A percentile compares a stretch with the other conserved stretches of the same genome.
Conservation (phyloP, 345 rosid species). For the Eucalyptus curtisii region DNA sequence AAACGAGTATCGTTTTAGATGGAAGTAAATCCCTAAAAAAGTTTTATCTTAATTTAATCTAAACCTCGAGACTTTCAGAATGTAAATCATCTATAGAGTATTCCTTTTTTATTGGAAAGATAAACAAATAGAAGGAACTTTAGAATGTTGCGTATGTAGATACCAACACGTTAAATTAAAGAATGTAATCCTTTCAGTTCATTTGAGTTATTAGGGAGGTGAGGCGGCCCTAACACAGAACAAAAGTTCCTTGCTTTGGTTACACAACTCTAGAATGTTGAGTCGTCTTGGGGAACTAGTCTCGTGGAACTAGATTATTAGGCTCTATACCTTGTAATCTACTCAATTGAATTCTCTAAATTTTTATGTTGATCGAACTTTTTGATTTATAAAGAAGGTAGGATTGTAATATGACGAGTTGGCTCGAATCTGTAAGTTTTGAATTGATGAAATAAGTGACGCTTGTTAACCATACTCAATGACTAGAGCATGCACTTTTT, state of each 20-base stretch:
- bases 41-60: no score
- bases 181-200: fast-evolving
- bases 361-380: neutral
- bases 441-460: neutral
- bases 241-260: neutral
- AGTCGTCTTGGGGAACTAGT: neutral
- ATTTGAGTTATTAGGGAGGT: fast-evolving
- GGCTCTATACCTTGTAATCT: fast-evolving
- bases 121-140: no score
- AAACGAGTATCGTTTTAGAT: neutral
- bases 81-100: no score
- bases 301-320: fast-evolving
- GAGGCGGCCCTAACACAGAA: fast-evolving
- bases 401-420: neutral
- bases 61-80: fast-evolving
- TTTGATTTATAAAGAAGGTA: neutral
- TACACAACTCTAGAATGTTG: neutral
- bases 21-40: no score
- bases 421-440: neutral
- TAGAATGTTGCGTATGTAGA: fast-evolving
- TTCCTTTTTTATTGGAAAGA: no score
- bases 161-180: no score
- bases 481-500: neutral
- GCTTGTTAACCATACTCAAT: neutral
- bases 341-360: neutral